Base-by-base conservation (phyloP, 805 yeast genomes). In the Priceomyces melissophilus region DNA sequence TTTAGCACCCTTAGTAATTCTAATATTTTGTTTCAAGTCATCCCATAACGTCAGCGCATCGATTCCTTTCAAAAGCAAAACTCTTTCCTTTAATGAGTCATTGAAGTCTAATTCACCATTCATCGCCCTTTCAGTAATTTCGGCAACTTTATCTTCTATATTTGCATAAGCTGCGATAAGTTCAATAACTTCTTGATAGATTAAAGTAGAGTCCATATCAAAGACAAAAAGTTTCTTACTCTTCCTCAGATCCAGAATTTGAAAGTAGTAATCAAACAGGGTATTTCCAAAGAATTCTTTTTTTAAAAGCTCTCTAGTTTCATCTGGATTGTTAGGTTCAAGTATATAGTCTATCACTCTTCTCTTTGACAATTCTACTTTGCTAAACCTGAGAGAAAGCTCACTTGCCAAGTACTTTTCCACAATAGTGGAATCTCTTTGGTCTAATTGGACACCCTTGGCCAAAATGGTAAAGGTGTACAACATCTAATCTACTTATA, bases 131-230 rank as follows among this genome's bases (percentile, higher is more conserved):
- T 84, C 87, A 2, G 99, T 93, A 52, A 93, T 90, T 25, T 75
- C 84, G 4, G 91, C 85, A 5, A 93, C 99, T 59, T 87, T 72
- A 4, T 75, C 80, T 56, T 93, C 96, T 27, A 93, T 95, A 49
- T 78, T 75, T n/a, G 96, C 98, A 53, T 87, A 84, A 0, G 88
- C 88, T 2, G 99, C 99, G 49, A 93, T 91, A 57, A 93, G 64
- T 58, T 93, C 99, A 51, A 93, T 93, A 30, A 93, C 97, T 65
- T 93, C 99, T 64, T 93, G 98, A 60, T 85, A 82, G 49, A 93
- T 93, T 57, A 93, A 69, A 0, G 99, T 93, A 0, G 97, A 89
- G 67, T 93, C 99, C 99, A 93, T 93, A 55, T 93, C 99, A 58
- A 93, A 93, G 9, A 95, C 87, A 46, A 87, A 82, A 37, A 93